Percentiles rank a stretch among this genome's conserved stretches.
Conservation (phyloP, 192 early-diverging fungal species). For the Polychytrium aggregatum region DNA sequence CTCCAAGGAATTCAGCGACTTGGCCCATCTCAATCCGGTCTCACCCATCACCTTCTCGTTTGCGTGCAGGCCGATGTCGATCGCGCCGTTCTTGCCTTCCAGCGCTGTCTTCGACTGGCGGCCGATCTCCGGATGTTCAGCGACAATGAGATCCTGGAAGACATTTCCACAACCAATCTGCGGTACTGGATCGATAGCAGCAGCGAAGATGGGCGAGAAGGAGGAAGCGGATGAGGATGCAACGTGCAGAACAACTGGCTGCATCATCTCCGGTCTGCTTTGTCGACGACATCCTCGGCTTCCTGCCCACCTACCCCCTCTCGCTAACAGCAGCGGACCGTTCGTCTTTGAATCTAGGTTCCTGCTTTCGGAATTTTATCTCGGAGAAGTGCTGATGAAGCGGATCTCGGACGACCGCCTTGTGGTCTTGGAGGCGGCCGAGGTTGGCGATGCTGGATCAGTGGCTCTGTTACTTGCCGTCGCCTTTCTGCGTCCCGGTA, state of each 20-base stretch:
- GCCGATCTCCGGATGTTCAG: conserved; percentile 64
- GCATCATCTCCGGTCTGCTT: too few relatives aligned
- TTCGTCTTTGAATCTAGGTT: conserved; percentile 22
- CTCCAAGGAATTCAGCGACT: neutral
- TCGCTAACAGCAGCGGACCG: neutral
- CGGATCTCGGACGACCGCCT: conserved; percentile 25
- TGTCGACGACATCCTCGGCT: too few relatives aligned
- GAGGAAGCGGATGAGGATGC: neutral
- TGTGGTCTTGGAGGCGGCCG: conserved; percentile 27
- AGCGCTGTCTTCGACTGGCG: conserved; percentile 33
- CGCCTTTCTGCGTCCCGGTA: too few relatives aligned
- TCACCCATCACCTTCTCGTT: neutral
- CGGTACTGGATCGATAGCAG: conserved; percentile 17
- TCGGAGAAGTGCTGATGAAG: conserved; percentile 42
- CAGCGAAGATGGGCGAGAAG: neutral
- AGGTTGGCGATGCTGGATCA: too few relatives aligned
- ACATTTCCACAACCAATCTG: conserved; percentile 73
- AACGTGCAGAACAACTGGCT: too few relatives aligned
- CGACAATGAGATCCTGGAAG: conserved; percentile 77
- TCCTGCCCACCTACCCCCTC: too few relatives aligned
- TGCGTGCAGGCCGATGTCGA: conserved; percentile 33
- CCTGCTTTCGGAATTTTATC: conserved; percentile 44
- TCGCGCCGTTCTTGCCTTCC: conserved; percentile 31
- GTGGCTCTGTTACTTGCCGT: too few relatives aligned
- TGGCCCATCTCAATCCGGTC: conserved; percentile 5